These are phyloP conservation scores for Xerocomellus dryophilus DNA, from an alignment of 768 basidiomycete species.

Conservation along the genomic window DNA sequence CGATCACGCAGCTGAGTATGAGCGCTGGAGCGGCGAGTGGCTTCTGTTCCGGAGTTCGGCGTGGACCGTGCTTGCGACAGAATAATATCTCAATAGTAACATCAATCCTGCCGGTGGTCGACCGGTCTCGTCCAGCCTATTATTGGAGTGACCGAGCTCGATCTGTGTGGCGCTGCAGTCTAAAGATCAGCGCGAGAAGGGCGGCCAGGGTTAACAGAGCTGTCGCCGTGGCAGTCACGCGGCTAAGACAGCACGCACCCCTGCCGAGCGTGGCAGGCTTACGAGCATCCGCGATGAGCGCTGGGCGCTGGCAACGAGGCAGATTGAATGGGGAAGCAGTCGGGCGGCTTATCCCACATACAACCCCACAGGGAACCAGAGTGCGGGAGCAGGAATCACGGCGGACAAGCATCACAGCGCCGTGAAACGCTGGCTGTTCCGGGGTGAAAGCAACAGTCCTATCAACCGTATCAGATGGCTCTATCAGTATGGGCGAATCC, in stretches of 20 bases:
- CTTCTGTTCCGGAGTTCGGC: constrained; percentile 16
- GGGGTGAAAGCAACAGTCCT: constrained; percentile 14
- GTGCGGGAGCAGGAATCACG: constrained; percentile 2
- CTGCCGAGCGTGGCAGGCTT: constrained; percentile 12
- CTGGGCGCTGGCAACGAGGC: constrained; percentile 10
- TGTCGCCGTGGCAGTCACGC: constrained; percentile 4
- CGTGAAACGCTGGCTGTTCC: constrained; percentile 21
- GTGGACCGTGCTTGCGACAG: constrained; percentile 5
- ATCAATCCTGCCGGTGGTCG: neutral
- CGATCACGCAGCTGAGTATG: neutral
- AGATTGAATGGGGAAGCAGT: constrained; percentile 5
- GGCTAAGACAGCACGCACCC: neutral
- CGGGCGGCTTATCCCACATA: neutral
- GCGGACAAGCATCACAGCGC: constrained; percentile 18
- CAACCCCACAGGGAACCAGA: neutral
- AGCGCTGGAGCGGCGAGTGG: too few relatives aligned
- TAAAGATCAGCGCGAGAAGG: constrained; percentile 15
- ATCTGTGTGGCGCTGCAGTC: constrained; percentile 15
- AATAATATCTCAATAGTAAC: neutral
- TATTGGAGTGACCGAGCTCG: constrained; percentile 6
- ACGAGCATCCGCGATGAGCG: constrained; percentile 11
- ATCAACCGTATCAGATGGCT: constrained; percentile 30
- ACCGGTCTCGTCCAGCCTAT: constrained; percentile 7
- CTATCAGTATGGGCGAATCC: constrained; percentile 19
- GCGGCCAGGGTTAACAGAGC: constrained; percentile 2